Percentiles rank a stretch among this genome's conserved stretches.
Conservation (phyloP, 2,329 filamentous ascomycete species). For the Decorospora gaudefroyi region DNA sequence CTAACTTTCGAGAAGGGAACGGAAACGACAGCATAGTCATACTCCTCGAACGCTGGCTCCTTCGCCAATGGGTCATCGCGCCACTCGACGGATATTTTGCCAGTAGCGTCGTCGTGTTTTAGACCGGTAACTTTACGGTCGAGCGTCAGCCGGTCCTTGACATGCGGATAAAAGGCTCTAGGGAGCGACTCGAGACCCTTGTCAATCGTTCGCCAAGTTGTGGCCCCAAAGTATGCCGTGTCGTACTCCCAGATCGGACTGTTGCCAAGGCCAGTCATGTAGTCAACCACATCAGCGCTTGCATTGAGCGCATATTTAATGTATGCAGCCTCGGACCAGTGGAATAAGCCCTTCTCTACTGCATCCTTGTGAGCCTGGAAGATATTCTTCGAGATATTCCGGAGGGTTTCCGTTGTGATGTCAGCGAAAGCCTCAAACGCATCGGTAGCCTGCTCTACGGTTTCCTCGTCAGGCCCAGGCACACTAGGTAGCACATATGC, state of each 20-base stretch:
- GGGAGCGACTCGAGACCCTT: slow-evolving; percentile 61
- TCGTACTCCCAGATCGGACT: slow-evolving; percentile 57
- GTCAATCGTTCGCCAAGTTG: slow-evolving; percentile 65
- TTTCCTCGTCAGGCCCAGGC: slow-evolving; percentile 18
- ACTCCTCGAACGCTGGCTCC: slow-evolving; percentile 55
- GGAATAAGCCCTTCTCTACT: slow-evolving; percentile 58
- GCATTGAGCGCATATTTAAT: slow-evolving; percentile 61
- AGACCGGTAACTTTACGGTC: slow-evolving; percentile 61
- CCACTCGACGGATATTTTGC: slow-evolving; percentile 60
- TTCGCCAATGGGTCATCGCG: slow-evolving; percentile 53
- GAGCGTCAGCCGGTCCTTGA: slow-evolving; percentile 60
- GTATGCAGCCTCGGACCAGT: slow-evolving; percentile 66
- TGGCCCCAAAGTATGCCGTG: slow-evolving; percentile 60
- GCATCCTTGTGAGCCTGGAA: slow-evolving; percentile 58
- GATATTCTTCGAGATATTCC: slow-evolving; percentile 52
- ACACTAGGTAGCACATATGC: slow-evolving; percentile 17
- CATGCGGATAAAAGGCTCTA: slow-evolving; percentile 62
- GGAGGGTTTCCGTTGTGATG: slow-evolving; percentile 46
- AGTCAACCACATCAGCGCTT: slow-evolving; percentile 50
- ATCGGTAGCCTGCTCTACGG: slow-evolving; percentile 21
- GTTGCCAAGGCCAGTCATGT: slow-evolving; percentile 52
- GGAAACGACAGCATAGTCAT: slow-evolving; percentile 69
- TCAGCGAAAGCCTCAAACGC: slow-evolving; percentile 18
- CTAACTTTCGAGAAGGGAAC: slow-evolving; percentile 68
- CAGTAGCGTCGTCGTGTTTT: slow-evolving; percentile 53